Percentiles rank a stretch among this genome's conserved stretches.
Evolutionary conservation across 139 green algal genomes (phyloP).

Genomic region (Pseudopediastrum boryanum): DNA sequence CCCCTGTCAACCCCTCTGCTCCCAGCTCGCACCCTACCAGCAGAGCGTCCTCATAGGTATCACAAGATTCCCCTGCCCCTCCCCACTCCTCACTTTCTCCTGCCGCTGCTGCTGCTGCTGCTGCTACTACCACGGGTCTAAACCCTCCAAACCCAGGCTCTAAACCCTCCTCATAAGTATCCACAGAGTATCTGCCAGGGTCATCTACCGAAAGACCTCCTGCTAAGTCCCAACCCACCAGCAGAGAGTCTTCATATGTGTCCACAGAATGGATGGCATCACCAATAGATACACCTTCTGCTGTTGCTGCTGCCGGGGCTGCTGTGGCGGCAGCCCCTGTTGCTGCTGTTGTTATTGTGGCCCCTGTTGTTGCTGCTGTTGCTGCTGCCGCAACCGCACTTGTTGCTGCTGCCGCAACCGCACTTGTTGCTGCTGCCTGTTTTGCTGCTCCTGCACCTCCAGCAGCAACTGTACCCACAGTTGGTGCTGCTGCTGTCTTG

Average conservation of each 20-base stretch:
- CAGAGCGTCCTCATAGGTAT: no score
- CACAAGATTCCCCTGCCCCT: no score
- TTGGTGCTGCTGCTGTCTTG: not conserved
- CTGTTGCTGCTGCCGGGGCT: slow-evolving; percentile 1
- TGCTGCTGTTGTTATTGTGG: slow-evolving; percentile 4
- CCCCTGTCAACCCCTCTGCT: no score
- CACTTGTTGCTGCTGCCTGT: not conserved
- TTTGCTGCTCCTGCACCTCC: slow-evolving; percentile 12
- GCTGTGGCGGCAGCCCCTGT: not conserved
- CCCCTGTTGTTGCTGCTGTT: not conserved
- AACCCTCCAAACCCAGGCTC: not conserved
- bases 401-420: not conserved
- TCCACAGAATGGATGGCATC: slow-evolving; percentile 2
- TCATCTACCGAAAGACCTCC: slow-evolving; percentile 17
- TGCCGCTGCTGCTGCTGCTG: no score
- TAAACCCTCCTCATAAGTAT: not conserved
- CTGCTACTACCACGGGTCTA: not conserved
- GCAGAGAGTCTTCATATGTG: slow-evolving; percentile 10
- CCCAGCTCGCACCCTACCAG: no score
- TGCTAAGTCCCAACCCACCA: not conserved
- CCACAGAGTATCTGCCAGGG: not conserved
- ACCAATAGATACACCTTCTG: not conserved
- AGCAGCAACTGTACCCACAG: not conserved
- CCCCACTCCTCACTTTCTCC: not conserved
- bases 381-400: not conserved